Percentiles rank a stretch among this genome's conserved stretches.
Evolutionary conservation across 1,284 basidiomycete genomes (phyloP).

Genomic region (Austroboletus niveus): DNA sequence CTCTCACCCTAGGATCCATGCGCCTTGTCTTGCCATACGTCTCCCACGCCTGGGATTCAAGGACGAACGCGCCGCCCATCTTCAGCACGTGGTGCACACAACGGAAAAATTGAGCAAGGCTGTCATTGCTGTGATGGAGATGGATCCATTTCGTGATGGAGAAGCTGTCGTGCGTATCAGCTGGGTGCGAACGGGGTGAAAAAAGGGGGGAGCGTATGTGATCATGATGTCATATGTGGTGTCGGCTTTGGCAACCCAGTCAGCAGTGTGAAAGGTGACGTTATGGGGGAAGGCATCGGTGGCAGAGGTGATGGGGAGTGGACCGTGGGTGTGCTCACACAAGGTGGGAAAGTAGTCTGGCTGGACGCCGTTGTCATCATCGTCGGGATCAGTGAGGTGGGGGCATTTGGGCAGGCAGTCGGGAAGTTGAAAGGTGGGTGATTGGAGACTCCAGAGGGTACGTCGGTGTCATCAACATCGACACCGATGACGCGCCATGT

Average conservation of each 20-base stretch:
- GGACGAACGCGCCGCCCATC: conserved; percentile 58
- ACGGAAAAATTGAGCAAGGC: conserved; percentile 59
- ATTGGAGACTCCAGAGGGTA: conserved; percentile 66
- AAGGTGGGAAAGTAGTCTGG: conserved; percentile 66
- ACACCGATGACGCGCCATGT: conserved; percentile 71
- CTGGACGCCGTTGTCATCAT: not conserved
- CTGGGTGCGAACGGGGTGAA: not conserved
- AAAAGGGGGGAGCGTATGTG: conserved; percentile 49
- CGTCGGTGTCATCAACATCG: conserved; percentile 74
- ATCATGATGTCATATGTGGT: conserved; percentile 70
- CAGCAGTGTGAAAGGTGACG: conserved; percentile 60
- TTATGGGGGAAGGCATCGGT: conserved; percentile 66
- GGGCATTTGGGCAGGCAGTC: not conserved
- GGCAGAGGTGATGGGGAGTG: conserved; percentile 57
- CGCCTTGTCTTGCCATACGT: conserved; percentile 73
- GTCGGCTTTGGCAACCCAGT: conserved; percentile 59
- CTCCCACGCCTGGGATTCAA: conserved; percentile 81
- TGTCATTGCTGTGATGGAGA: conserved; percentile 71
- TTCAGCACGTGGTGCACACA: conserved; percentile 56
- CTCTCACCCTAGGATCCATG: conserved; percentile 59
- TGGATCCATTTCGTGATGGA: conserved; percentile 88
- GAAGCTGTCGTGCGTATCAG: conserved; percentile 45
- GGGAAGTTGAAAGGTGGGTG: not conserved
- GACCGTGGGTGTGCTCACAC: conserved; percentile 70
- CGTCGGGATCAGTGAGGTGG: not conserved